These are phyloP conservation scores for Glycyrrhiza uralensis DNA, from an alignment of 306 rosid species.

Conservation along the genomic window DNA sequence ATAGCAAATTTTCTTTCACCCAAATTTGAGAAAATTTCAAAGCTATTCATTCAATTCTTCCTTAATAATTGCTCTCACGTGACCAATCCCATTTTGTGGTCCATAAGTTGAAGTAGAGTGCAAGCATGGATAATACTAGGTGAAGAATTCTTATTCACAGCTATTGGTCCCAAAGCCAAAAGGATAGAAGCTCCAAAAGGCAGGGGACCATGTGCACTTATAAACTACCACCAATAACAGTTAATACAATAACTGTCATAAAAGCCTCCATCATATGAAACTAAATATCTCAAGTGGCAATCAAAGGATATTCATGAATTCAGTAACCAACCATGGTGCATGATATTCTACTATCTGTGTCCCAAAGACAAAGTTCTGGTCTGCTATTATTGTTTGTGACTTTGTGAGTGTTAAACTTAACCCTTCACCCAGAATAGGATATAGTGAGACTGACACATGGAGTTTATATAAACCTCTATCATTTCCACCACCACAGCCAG, in stretches of 20 bases:
- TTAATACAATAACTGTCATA: not conserved
- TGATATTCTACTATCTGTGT: not conserved
- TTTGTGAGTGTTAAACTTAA: not conserved
- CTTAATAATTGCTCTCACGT: not conserved
- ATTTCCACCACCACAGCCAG: not conserved
- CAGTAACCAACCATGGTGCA: not conserved
- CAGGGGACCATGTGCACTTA: conserved; percentile 11
- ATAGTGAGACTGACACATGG: not conserved
- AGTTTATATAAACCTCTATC: not conserved
- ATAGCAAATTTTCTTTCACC: conserved; percentile 18
- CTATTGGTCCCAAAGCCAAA: conserved; percentile 24
- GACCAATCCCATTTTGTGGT: conserved; percentile 27
- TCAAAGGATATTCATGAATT: not conserved
- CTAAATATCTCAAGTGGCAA: conserved; percentile 18
- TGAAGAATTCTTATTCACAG: conserved; percentile 4
- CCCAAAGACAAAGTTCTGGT: not conserved
- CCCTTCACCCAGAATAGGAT: not conserved
- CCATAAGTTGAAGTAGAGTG: conserved; percentile 27
- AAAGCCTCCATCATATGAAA: conserved; percentile 5
- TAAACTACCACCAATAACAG: not conserved
- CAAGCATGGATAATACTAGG: not conserved
- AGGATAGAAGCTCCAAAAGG: conserved; percentile 18
- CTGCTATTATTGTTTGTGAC: not conserved
- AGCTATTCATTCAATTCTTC: conserved; percentile 7
- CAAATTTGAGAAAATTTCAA: conserved; percentile 12